Evolutionary conservation across 1,284 basidiomycete species (phyloP).

Genomic region (Phellopilus nigrolimitatus): DNA sequence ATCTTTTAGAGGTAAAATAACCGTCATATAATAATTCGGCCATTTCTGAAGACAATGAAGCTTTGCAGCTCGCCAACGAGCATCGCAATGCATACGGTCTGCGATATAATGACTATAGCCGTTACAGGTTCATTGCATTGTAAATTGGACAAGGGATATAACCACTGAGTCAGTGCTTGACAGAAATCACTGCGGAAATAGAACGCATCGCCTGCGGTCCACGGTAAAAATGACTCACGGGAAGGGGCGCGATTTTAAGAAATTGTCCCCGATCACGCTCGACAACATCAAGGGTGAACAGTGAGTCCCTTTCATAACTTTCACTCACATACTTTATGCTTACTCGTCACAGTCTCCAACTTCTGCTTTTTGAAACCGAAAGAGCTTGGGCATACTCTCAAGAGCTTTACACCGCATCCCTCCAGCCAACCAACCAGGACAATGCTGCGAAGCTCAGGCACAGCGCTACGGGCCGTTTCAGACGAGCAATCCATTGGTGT

Average conservation of each 20-base stretch:
- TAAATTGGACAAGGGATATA: background rate
- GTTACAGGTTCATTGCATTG: slow-evolving; percentile 60
- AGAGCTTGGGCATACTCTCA: slow-evolving; percentile 90
- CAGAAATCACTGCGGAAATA: slow-evolving; percentile 88
- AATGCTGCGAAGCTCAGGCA: slow-evolving; percentile 58
- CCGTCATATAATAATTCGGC: background rate
- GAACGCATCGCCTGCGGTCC: slow-evolving; percentile 83
- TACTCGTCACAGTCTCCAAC: slow-evolving; percentile 57
- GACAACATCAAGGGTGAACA: slow-evolving; percentile 74
- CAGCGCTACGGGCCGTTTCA: slow-evolving; percentile 76
- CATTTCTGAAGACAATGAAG: slow-evolving; percentile 34
- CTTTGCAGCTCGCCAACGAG: slow-evolving; percentile 80
- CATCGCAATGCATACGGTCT: slow-evolving; percentile 89
- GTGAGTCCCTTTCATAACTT: slow-evolving; percentile 42
- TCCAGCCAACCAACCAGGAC: slow-evolving; percentile 48
- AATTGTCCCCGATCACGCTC: slow-evolving; percentile 57
- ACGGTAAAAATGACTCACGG: slow-evolving; percentile 84
- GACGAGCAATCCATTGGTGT: slow-evolving; percentile 82
- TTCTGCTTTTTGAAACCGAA: slow-evolving; percentile 85
- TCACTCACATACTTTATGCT: background rate
- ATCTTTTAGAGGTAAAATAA: slow-evolving; percentile 13
- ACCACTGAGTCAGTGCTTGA: slow-evolving; percentile 5
- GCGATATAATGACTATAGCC: slow-evolving; percentile 81
- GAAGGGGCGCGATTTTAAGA: slow-evolving; percentile 87
- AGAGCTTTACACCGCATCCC: slow-evolving; percentile 59